Evolutionary conservation across 2,329 filamentous ascomycete genomes (phyloP), one percentile per base, ranked within the genome.

Genomic region (Ophioceras dolichostomum): DNA sequence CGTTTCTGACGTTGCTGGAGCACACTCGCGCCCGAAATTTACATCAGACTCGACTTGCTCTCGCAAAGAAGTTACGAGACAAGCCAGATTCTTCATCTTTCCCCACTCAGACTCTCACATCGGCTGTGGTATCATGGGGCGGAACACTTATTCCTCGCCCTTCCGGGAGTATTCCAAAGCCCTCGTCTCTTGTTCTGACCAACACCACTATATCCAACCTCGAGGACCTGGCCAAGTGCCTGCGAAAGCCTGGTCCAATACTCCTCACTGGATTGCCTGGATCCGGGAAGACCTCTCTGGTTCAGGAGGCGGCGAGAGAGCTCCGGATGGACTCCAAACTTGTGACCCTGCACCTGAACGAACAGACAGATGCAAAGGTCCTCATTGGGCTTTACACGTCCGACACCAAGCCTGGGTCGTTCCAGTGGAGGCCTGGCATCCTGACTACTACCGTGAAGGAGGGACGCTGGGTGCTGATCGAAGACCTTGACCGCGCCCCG

Each of bases 281-380:
- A 16, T 83, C 83, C 22, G 91, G 91, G 36, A 99, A 99, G 64
- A 95, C 91, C 0, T 78, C 84, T 0, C 60, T 94, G 16, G 75
- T 93, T 12, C 82, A 85, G 45, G 81, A 95, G 54, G 72, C 89
- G 42, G 88, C 89, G 18, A 75, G 74, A 49, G 74, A 81, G 47
- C 73, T 96, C 39, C 83, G 83, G 43, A 85, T 85, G 59, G 74
- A 83, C 17, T 73, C 79, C 5, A 76, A 74, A 41, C 87, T 98
- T 77, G 82, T 98, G 37, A 96, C 89, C 4, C 68, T 99, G 21
- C 89, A 98, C 58, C 67, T 99, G 24, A 98, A 98, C 54, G 91
- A 96, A 58, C 93, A 99, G 58, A 96, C 88, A 3, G 91, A 99
- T 59, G 88, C 89, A 0, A 99, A 98, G 58, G 83, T 94, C 64